Percentiles rank a stretch among this genome's conserved stretches.
Conservation (phyloP, 257 asterid species). For the Solanum acaule region DNA sequence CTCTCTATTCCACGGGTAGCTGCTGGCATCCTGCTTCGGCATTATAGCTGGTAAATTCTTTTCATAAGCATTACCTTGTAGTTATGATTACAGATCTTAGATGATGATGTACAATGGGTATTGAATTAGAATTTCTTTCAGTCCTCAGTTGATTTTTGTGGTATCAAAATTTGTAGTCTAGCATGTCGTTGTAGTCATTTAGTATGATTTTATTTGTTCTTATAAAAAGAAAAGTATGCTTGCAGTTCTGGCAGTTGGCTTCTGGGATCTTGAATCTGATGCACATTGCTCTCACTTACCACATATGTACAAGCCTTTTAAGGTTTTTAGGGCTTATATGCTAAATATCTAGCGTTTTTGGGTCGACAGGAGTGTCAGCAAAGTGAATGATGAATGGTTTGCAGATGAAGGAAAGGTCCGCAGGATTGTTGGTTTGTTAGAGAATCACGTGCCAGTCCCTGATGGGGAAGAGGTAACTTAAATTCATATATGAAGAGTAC, state of each 20-base stretch:
- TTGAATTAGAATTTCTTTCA: neutral
- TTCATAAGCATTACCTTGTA: constrained; percentile 7
- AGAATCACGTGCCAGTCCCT: constrained; percentile 49
- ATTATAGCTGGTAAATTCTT: constrained; percentile 66
- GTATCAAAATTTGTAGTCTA: neutral
- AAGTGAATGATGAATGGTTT: constrained; percentile 96
- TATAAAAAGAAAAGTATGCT: neutral
- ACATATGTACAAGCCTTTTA: neutral
- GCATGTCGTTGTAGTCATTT: neutral
- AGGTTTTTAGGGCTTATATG: neutral
- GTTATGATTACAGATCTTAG: neutral
- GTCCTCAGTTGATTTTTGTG: neutral
- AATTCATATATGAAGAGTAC: neutral
- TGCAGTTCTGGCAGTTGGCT: neutral
- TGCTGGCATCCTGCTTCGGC: constrained; percentile 86
- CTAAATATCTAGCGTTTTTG: constrained; percentile 12
- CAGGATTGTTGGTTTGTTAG: constrained; percentile 74
- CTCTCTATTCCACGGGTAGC: constrained; percentile 81
- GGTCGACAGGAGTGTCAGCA: constrained; percentile 85
- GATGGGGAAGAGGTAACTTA: constrained; percentile 57
- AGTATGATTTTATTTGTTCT: neutral
- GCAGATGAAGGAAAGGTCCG: constrained; percentile 88
- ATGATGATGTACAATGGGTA: neutral
- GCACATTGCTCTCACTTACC: neutral
- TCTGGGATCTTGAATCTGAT: neutral